phyloP scores from a whole-genome alignment of 2,329 filamentous ascomycete genomes.

The Talaromyces sp. region DNA sequence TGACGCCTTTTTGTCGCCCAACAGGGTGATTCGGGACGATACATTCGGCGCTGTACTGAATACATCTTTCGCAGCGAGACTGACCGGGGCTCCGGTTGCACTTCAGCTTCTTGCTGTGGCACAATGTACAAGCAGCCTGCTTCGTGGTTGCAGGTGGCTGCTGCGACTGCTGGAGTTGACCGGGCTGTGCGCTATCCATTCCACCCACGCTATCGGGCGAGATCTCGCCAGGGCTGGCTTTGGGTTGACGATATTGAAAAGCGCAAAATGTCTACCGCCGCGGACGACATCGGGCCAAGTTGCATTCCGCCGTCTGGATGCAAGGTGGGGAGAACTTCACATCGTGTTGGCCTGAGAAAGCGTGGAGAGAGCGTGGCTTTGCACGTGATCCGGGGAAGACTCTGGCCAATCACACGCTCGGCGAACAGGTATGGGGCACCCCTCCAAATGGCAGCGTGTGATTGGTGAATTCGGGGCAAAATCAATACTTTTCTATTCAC shows the following conservation, averaged over 20 bases:
- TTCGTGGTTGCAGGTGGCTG: slow-evolving; percentile 12
- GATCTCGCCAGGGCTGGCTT: not conserved
- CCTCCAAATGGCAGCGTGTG: not conserved
- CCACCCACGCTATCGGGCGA: not conserved
- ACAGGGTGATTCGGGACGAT: slow-evolving; percentile 67
- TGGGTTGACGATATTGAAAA: not conserved
- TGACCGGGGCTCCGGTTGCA: slow-evolving; percentile 54
- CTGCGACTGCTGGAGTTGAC: not conserved
- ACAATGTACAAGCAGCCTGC: slow-evolving; percentile 55
- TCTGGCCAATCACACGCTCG: not conserved
- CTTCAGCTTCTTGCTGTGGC: slow-evolving; percentile 62
- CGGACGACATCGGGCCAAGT: not conserved
- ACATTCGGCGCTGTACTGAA: slow-evolving; percentile 54
- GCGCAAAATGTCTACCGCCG: not conserved
- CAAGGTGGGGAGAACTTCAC: not conserved
- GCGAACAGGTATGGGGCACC: not conserved
- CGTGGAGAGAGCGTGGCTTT: not conserved
- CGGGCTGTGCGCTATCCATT: slow-evolving; percentile 4
- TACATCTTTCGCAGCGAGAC: slow-evolving; percentile 55
- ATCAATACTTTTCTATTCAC: no score
- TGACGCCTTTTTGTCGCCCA: slow-evolving; percentile 68
- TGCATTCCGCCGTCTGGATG: not conserved
- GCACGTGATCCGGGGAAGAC: not conserved
- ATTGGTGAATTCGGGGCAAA: no score
- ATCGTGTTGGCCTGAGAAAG: not conserved